Conservation (phyloP, 257 asterid genomes). For the Gentiana dahurica region DNA sequence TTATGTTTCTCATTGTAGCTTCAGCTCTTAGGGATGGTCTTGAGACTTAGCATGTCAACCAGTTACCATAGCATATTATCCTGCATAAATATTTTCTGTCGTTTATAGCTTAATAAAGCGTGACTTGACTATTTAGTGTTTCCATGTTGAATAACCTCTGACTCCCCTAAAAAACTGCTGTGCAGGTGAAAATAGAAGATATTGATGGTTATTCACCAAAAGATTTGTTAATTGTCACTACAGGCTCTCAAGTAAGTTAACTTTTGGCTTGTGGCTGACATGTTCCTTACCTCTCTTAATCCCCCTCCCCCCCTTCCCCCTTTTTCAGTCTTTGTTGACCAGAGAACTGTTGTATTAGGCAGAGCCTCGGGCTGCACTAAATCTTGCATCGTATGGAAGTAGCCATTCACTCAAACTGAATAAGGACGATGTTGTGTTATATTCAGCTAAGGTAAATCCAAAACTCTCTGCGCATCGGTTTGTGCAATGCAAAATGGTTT, state of each 20-base stretch:
- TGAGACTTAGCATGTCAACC: too few relatives aligned
- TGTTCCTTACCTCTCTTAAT: neutral
- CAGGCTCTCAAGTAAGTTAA: conserved; percentile 94
- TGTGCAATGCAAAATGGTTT: too few relatives aligned
- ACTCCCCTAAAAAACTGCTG: neutral
- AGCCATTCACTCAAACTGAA: conserved; percentile 88
- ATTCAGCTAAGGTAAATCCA: conserved; percentile 91
- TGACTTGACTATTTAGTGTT: neutral
- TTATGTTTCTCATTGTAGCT: too few relatives aligned
- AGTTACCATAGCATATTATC: too few relatives aligned
- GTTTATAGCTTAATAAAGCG: too few relatives aligned
- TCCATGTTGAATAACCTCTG: neutral
- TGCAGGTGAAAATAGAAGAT: conserved; percentile 91
- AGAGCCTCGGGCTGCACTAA: conserved; percentile 99
- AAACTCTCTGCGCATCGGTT: neutral
- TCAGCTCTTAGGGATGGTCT: too few relatives aligned
- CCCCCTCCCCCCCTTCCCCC: neutral
- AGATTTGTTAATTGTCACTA: conserved; percentile 94
- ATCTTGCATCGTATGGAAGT: conserved; percentile 95
- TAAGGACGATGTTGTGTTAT: conserved; percentile 79
- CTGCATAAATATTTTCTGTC: too few relatives aligned
- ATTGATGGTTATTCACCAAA: conserved; percentile 93
- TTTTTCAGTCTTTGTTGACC: conserved; percentile 14
- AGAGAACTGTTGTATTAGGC: conserved; percentile 56
- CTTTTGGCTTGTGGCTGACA: conserved; percentile 6